Evolutionary conservation across 306 rosid genomes (phyloP).

Genomic region (Acmispon strigosus): DNA sequence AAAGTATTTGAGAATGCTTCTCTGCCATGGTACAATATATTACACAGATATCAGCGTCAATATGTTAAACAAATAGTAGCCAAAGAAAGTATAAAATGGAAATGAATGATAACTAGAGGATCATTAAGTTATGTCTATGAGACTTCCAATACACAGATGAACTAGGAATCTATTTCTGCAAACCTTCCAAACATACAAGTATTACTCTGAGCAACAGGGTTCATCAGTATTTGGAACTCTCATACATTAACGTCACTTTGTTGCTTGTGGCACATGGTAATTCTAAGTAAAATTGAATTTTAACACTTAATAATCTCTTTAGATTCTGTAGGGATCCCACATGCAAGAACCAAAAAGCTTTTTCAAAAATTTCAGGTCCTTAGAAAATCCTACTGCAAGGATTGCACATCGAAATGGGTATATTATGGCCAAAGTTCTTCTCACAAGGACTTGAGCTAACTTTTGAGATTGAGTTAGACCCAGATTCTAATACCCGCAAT

Average conservation of each 20-base stretch:
- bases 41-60: background rate
- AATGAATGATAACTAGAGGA: background rate
- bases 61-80: background rate
- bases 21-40: constrained; percentile 28
- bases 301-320: background rate
- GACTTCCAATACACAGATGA: background rate
- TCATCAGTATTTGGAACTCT: constrained; percentile 9
- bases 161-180: constrained; percentile 4
- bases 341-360: background rate
- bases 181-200: constrained; percentile 3
- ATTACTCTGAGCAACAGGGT: constrained; percentile 2
- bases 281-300: background rate
- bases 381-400: background rate
- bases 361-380: background rate
- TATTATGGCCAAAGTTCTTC: too few species aligned
- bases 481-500: background rate
- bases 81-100: background rate
- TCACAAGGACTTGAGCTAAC: too few species aligned
- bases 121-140: background rate
- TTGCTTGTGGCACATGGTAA: background rate
- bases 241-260: background rate
- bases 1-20: constrained; percentile 28
- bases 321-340: background rate
- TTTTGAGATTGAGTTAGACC: too few species aligned
- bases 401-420: too few species aligned